Conservation (phyloP, 1,139 yeast species). For the Nakaseomyces glabratus region DNA sequence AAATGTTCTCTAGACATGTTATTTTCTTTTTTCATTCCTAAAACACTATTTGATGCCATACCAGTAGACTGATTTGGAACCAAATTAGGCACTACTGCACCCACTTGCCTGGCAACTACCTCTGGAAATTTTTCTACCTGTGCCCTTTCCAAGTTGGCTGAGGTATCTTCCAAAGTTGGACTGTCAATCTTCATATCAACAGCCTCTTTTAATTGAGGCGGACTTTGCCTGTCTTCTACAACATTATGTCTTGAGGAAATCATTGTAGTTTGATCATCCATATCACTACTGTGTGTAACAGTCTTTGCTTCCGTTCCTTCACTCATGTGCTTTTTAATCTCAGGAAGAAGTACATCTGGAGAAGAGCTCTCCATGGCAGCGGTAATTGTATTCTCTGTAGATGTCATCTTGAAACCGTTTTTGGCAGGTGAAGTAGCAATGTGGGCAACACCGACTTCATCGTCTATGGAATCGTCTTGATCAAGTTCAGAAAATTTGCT, state of each 20-base stretch:
- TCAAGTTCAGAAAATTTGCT: constrained; percentile 1
- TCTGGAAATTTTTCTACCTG: background rate
- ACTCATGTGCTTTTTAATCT: no score
- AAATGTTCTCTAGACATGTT: constrained; percentile 21
- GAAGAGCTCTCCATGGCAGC: no score
- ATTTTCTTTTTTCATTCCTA: background rate
- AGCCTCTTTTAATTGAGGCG: no score
- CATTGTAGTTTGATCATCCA: no score
- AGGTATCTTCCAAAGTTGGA: background rate
- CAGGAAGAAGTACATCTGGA: no score
- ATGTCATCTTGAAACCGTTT: constrained; percentile 16
- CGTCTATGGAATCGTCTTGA: constrained; percentile 10
- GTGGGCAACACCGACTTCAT: constrained; percentile 19
- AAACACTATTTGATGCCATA: background rate
- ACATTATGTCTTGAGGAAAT: no score
- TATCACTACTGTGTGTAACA: no score
- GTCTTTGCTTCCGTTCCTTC: no score
- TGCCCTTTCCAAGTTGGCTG: no score
- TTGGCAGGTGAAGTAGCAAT: constrained; percentile 20
- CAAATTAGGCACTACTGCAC: background rate
- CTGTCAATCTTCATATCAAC: background rate
- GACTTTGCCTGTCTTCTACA: no score
- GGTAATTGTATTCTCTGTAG: constrained; percentile 14
- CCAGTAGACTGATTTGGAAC: background rate
- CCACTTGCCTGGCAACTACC: background rate